Percentiles rank a stretch among this genome's conserved stretches.
phyloP scores from a whole-genome alignment of 495 filamentous ascomycete species.

The Choiromyces venosus region DNA sequence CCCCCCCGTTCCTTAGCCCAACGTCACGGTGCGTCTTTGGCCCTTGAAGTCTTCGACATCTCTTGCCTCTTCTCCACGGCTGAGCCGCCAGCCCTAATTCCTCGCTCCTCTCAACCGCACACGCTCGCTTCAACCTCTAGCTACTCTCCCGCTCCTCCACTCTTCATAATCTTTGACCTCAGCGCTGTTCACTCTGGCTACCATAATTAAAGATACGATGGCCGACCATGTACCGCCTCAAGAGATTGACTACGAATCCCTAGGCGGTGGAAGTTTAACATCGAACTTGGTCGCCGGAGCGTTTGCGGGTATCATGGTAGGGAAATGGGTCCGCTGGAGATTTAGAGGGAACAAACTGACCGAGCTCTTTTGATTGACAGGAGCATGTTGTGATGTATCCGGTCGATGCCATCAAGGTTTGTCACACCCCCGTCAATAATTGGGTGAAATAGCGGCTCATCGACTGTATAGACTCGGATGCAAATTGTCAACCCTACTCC shows the following conservation, averaged over 20 bases:
- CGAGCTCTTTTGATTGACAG: conserved; percentile 42
- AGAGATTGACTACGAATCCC: conserved; percentile 57
- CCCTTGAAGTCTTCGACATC: neutral
- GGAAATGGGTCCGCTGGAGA: conserved; percentile 34
- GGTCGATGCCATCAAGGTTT: conserved; percentile 94
- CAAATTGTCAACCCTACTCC: conserved; percentile 86
- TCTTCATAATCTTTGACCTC: neutral
- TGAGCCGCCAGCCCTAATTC: neutral
- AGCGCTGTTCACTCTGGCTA: neutral
- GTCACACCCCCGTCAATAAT: conserved; percentile 28
- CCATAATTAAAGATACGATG: conserved; percentile 23
- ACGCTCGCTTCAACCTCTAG: neutral
- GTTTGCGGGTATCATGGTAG: conserved; percentile 93
- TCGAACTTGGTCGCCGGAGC: conserved; percentile 89
- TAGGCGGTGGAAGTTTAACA: conserved; percentile 63
- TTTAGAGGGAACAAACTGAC: conserved; percentile 21
- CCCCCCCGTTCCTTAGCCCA: conserved; percentile 18
- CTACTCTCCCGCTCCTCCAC: neutral
- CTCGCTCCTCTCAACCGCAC: neutral
- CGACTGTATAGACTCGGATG: conserved; percentile 74
- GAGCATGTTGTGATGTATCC: conserved; percentile 98
- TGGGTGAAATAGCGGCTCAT: conserved; percentile 21
- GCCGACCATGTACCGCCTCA: conserved; percentile 44
- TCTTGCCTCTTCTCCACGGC: neutral
- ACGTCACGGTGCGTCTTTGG: conserved; percentile 34